Conservation (phyloP, 768 basidiomycete genomes). For the Tricholoma hemisulphureum region DNA sequence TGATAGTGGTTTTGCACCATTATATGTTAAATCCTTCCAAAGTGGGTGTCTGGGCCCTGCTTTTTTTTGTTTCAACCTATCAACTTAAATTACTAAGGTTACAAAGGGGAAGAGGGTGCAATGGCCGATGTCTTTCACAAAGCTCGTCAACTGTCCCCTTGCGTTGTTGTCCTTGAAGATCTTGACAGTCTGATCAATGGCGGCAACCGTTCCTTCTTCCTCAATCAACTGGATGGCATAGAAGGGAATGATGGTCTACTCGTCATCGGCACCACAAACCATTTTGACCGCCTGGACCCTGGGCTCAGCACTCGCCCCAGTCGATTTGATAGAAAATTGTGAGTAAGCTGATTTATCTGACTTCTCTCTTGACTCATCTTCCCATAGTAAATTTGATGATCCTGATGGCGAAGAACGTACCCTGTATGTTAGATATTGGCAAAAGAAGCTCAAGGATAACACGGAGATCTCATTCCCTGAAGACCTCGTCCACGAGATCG, state of each 20-base stretch:
- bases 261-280: constrained; percentile 79
- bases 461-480: constrained; percentile 67
- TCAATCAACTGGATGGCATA: constrained; percentile 82
- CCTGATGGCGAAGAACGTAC: constrained; percentile 63
- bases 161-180: constrained; percentile 57
- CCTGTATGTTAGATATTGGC: constrained; percentile 78
- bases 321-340: constrained; percentile 87
- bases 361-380: not conserved
- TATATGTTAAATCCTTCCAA: constrained; percentile 83
- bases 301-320: constrained; percentile 76
- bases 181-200: constrained; percentile 81
- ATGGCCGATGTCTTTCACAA: constrained; percentile 71
- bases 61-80: not conserved
- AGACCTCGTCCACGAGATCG: constrained; percentile 56
- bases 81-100: constrained; percentile 38
- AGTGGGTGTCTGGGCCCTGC: constrained; percentile 37
- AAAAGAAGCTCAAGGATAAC: constrained; percentile 67
- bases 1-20: constrained; percentile 58
- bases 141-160: constrained; percentile 69
- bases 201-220: constrained; percentile 79
- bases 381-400: constrained; percentile 63
- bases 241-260: constrained; percentile 79
- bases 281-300: constrained; percentile 77
- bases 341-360: constrained; percentile 25
- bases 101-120: constrained; percentile 58